Percentiles rank a stretch among this genome's conserved stretches.
These are phyloP conservation scores for Fraxinus albicans DNA, from an alignment of 305 asterid species.

Conservation along the genomic window DNA sequence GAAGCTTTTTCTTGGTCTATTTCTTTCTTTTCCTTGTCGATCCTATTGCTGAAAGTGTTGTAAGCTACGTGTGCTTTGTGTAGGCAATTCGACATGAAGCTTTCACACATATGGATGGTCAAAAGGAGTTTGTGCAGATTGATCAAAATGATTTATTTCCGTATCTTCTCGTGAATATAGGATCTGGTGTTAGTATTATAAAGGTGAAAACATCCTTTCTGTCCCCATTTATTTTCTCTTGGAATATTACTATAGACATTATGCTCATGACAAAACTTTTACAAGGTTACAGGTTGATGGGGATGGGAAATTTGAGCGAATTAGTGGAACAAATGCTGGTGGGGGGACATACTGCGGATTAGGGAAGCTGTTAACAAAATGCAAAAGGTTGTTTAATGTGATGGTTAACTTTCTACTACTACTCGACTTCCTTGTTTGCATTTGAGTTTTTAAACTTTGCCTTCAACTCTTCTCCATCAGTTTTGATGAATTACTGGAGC, in stretches of 20 bases:
- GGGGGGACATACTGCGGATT: conserved; percentile 99
- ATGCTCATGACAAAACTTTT: conserved; percentile 13
- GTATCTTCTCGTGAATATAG: conserved; percentile 92
- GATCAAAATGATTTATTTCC: conserved; percentile 93
- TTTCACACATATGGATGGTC: conserved; percentile 94
- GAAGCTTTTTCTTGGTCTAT: conserved; percentile 3
- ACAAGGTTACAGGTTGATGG: conserved; percentile 79
- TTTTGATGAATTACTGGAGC: conserved; percentile 91
- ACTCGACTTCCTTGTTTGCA: conserved; percentile 10
- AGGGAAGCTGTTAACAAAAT: conserved; percentile 87
- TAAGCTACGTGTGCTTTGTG: conserved; percentile 18
- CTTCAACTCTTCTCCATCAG: conserved; percentile 39
- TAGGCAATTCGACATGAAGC: conserved; percentile 99
- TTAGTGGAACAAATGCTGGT: conserved; percentile 99
- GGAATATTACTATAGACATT: neutral
- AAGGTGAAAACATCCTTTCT: conserved; percentile 58
- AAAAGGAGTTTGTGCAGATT: conserved; percentile 89
- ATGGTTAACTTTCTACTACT: conserved; percentile 21
- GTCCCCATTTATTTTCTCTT: conserved; percentile 5
- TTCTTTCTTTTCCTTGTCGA: neutral
- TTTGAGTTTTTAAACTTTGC: conserved; percentile 10
- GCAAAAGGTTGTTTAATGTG: conserved; percentile 67
- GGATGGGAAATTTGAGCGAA: conserved; percentile 89
- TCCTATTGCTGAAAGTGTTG: conserved; percentile 11
- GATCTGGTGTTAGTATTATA: conserved; percentile 98